Base-by-base conservation (phyloP, 148 eudicot genomes). In the Vaccinium myrtillus region DNA sequence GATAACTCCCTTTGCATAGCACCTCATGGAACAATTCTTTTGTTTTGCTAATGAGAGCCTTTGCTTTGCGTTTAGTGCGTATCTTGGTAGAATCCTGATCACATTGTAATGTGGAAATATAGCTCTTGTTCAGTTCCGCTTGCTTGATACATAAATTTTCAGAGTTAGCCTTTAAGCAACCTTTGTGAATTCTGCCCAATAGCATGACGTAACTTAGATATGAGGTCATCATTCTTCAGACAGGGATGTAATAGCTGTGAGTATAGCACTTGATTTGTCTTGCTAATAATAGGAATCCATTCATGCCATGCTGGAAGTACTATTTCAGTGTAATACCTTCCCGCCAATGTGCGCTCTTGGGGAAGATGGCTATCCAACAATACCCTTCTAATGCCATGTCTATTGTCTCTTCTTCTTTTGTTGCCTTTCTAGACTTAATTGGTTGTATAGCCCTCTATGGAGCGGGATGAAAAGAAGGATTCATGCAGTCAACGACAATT, bases 91-190 rank as follows among this genome's bases (percentile, higher is more conserved):
- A 43, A 67, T 13, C 51, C 46, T 30, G 75, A 46, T 16, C 32
- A 36, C 65, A 27, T 69, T 82, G 65, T 30, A 51, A 81, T 81
- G 76, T 50, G 18, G 54, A 63, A 18, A 46, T 46, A 81, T 81
- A 39, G 75, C 32, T 43, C 32, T 80, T 80, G 83, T 39, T 61
- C 39, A 65, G 83, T 81, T 61, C 65, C 83, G 23, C 55, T 61
- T 25, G 46, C 25, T 81, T 19, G 19, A 48, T 32, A 23, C 43
- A 1, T 23, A 13, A 13, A 51, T 53, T 51, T 77, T 53, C 43
- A 1, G 61, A 78, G 80, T 53, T 14, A 78, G 19, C 73, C 61
- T 78, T 78, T 14, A 51, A 16, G 58, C 2, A 27, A 78, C 27
- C 21, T 12, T 25, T 76, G 55, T 76, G 79, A 46, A 49, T 76